A percentile compares a stretch with the other conserved stretches of the same genome.
Evolutionary conservation across 352 stramenopile species (phyloP).

Genomic region (Stramenopiles sp.): DNA sequence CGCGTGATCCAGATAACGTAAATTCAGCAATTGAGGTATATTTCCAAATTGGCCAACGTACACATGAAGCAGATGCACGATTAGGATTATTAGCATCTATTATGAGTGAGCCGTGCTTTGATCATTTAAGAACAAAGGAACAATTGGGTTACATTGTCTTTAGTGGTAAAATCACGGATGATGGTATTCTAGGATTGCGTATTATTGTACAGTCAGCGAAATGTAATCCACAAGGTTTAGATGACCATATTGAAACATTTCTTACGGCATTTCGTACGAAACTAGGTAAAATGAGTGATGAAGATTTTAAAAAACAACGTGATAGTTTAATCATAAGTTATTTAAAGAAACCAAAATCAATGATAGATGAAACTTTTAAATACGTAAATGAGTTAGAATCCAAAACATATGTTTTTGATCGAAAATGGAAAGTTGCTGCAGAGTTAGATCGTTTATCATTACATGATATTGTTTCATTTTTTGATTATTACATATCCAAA

Average conservation of each 20-base stretch:
- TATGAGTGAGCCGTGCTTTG: slow-evolving; percentile 65
- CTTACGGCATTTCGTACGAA: slow-evolving; percentile 28
- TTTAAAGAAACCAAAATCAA: slow-evolving; percentile 41
- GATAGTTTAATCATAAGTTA: slow-evolving; percentile 35
- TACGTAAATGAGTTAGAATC: slow-evolving; percentile 39
- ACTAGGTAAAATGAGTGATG: slow-evolving; percentile 14
- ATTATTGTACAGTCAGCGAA: slow-evolving; percentile 53
- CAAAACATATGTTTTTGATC: slow-evolving; percentile 43
- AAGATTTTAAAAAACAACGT: slow-evolving; percentile 32
- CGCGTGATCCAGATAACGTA: slow-evolving; percentile 43
- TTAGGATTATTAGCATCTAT: slow-evolving; percentile 48
- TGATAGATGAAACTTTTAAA: slow-evolving; percentile 36
- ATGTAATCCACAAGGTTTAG: slow-evolving; percentile 33
- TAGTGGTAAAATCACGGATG: too few relatives aligned
- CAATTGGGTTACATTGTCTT: slow-evolving; percentile 64
- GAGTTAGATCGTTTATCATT: slow-evolving; percentile 30
- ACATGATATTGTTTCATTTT: slow-evolving; percentile 33
- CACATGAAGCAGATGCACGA: slow-evolving; percentile 24
- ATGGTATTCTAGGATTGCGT: not conserved
- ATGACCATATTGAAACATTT: slow-evolving; percentile 47
- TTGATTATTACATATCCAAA: slow-evolving; percentile 31
- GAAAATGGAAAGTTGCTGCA: slow-evolving; percentile 29
- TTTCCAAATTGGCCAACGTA: slow-evolving; percentile 53
- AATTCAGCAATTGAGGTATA: slow-evolving; percentile 59
- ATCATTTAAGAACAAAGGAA: slow-evolving; percentile 56